Evolutionary conservation across 306 rosid species (phyloP).

Genomic region (Senna siamea): DNA sequence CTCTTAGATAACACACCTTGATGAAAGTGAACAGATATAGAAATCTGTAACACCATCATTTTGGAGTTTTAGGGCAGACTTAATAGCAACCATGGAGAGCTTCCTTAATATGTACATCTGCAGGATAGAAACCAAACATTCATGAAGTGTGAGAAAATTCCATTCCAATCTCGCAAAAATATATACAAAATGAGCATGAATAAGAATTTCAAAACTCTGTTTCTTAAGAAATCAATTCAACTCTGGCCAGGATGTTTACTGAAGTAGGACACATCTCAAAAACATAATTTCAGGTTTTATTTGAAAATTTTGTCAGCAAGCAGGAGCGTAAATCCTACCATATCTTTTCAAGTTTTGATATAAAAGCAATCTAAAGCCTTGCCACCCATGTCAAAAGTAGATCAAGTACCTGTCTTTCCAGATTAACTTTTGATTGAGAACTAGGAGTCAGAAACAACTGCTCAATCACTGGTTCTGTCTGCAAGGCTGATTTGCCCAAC

Average conservation of each 20-base stretch:
- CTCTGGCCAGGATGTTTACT: neutral
- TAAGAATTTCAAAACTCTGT: neutral
- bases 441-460: conserved; percentile 85
- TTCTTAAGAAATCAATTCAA: conserved; percentile 8
- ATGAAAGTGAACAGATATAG: conserved; percentile 92
- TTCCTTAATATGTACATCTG: conserved; percentile 93
- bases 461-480: conserved; percentile 84
- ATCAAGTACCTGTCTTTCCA: conserved; percentile 81
- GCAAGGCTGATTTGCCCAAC: conserved; percentile 83
- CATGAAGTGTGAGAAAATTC: neutral
- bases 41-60: conserved; percentile 79
- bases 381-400: neutral
- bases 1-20: conserved; percentile 62
- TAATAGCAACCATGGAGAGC: conserved; percentile 70
- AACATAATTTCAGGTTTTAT: neutral
- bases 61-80: conserved; percentile 75
- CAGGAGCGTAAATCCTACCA: neutral
- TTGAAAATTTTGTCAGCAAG: neutral
- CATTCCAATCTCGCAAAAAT: neutral
- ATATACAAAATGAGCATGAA: neutral
- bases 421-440: conserved; percentile 65
- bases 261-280: neutral
- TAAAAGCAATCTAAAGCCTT: neutral
- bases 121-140: conserved; percentile 26
- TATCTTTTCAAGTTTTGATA: conserved; percentile 1